These are phyloP conservation scores for Atalantia buxifolia DNA, from an alignment of 345 rosid genomes.

Conservation along the genomic window DNA sequence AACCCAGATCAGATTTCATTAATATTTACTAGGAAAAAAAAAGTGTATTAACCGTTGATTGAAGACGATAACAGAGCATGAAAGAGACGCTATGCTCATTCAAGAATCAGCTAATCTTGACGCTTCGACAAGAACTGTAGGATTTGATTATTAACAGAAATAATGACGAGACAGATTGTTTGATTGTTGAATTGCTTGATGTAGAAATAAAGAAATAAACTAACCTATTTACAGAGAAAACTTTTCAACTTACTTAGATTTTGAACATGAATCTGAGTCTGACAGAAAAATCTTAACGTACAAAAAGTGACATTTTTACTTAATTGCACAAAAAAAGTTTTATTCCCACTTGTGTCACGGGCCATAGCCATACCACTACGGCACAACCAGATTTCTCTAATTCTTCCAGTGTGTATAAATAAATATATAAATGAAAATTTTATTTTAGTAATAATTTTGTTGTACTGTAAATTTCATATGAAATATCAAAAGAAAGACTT, in stretches of 20 bases:
- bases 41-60: too few species aligned
- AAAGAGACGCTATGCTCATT: not conserved
- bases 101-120: conserved; percentile 6
- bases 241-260: conserved; percentile 3
- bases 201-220: conserved; percentile 16
- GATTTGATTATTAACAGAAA: not conserved
- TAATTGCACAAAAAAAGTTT: not conserved
- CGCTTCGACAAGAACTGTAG: not conserved
- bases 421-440: too few species aligned
- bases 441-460: too few species aligned
- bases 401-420: not conserved
- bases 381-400: too few species aligned
- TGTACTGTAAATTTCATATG: not conserved
- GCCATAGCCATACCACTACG: not conserved
- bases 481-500: not conserved
- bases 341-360: too few species aligned
- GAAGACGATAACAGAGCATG: not conserved
- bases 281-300: conserved; percentile 17
- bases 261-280: conserved; percentile 27
- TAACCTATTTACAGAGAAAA: conserved; percentile 18
- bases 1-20: conserved; percentile 23
- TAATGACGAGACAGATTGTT: conserved; percentile 4
- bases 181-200: conserved; percentile 18
- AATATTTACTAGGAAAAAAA: not conserved
- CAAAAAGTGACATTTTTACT: conserved; percentile 16